Percentiles rank a stretch among this genome's conserved stretches.
Evolutionary conservation across 805 yeast genomes (phyloP).

Genomic region (Blastobotrys attinorum): DNA sequence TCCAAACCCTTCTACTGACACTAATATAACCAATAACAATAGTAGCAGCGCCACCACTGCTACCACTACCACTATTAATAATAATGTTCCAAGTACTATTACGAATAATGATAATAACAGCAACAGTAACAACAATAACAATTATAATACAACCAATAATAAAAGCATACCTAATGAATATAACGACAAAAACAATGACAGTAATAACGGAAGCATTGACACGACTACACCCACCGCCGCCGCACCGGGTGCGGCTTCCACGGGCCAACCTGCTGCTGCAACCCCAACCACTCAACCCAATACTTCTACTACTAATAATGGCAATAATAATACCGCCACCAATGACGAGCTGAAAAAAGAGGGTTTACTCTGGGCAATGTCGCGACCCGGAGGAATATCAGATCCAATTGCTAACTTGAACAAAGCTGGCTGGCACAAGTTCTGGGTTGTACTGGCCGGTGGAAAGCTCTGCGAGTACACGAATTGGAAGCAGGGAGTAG

Average conservation of each 20-base stretch:
- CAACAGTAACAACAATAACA: not conserved
- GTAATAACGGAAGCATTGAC: too few relatives aligned
- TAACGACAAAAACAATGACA: too few relatives aligned
- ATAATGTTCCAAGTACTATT: not conserved
- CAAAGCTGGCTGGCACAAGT: constrained; percentile 67
- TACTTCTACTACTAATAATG: not conserved
- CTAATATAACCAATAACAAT: not conserved
- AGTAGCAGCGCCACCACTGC: too few relatives aligned
- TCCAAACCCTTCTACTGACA: not conserved
- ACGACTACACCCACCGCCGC: too few relatives aligned
- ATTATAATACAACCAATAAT: too few relatives aligned
- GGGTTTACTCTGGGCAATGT: constrained; percentile 38
- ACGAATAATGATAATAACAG: too few relatives aligned
- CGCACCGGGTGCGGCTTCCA: too few relatives aligned
- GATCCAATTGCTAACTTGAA: constrained; percentile 27
- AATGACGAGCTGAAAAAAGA: constrained; percentile 17
- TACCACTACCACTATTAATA: not conserved
- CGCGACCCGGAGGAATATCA: constrained; percentile 30
- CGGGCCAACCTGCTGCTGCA: too few relatives aligned
- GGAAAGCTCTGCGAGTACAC: constrained; percentile 63
- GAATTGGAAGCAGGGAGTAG: constrained; percentile 69
- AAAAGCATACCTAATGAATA: too few relatives aligned
- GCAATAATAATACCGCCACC: not conserved
- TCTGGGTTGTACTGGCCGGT: constrained; percentile 70
- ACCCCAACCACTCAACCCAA: not conserved